Evolutionary conservation across 192 early-diverging fungal genomes (phyloP).

Genomic region (Gamsiella multidivaricata): DNA sequence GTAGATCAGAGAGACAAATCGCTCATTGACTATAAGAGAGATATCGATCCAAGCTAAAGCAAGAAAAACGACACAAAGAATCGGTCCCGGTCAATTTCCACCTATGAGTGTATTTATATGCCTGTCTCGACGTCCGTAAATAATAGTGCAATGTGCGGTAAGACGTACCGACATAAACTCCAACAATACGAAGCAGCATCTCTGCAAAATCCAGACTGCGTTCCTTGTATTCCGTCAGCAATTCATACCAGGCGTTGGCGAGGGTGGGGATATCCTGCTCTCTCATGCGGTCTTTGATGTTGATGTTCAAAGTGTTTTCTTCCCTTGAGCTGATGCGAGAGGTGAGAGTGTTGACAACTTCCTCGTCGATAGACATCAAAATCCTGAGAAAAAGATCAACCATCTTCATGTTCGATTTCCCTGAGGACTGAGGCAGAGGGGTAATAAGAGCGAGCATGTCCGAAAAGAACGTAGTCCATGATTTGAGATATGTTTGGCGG

Average conservation of each 20-base stretch:
- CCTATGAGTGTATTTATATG: too few species aligned
- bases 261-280: slow-evolving; percentile 78
- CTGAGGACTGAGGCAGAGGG: slow-evolving; percentile 59
- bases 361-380: slow-evolving; percentile 85
- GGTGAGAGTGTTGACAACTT: slow-evolving; percentile 81
- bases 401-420: slow-evolving; percentile 61
- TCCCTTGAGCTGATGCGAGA: slow-evolving; percentile 67
- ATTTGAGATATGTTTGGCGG: slow-evolving; percentile 81
- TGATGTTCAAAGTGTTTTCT: slow-evolving; percentile 77
- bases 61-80: neutral
- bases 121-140: neutral
- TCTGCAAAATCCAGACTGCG: slow-evolving; percentile 72
- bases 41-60: slow-evolving; percentile 92
- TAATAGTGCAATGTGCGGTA: neutral
- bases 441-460: slow-evolving; percentile 79
- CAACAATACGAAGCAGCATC: slow-evolving; percentile 77
- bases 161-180: slow-evolving; percentile 77
- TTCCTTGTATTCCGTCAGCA: slow-evolving; percentile 71
- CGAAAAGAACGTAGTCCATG: slow-evolving; percentile 90
- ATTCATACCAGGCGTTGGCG: slow-evolving; percentile 78
- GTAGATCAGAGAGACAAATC: slow-evolving; percentile 81
- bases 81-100: neutral
- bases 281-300: slow-evolving; percentile 93
- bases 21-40: slow-evolving; percentile 85
- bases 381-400: slow-evolving; percentile 84